Evolutionary conservation across 2,329 filamentous ascomycete species (phyloP), one percentile per base, ranked within the genome.

Genomic region (Fusarium domesticum): DNA sequence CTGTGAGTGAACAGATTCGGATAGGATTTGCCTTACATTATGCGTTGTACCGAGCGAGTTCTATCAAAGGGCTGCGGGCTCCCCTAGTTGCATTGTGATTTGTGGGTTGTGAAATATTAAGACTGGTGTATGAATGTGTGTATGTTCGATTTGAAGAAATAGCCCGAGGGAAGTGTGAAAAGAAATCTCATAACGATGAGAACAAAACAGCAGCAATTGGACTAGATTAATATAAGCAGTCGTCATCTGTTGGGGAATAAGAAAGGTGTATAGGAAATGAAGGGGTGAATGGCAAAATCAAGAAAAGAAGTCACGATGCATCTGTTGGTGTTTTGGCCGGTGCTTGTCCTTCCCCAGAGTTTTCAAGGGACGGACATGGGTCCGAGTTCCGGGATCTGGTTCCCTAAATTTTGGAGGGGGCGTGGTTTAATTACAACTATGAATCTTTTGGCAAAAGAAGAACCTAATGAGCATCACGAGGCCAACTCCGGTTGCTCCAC

Each of bases 271-370:
- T 49, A 45, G 51, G 42, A 50, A 23, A 28, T 6, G 37, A 45
- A 39, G 39, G 47, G 37, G 42, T 46, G 42, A 46, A 45, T 31
- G 39, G 39, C 25, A 41, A 18, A 34, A 14, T 16, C 28, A 15
- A 11, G 18, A 46, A 54, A 40, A 47, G 50, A 49, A 50, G 56
- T 58, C 57, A 59, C 54, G 56, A 58, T 59, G 50, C 41, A 51
- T 36, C 38, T 25, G 15, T 37, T 47, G 35, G 42, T 46, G 39
- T 50, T 51, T 46, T 43, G 16, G 47, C 45, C 35, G 45, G 36
- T 51, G 43, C 42, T 37, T 32, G 30, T 23, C 33, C 35, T 33
- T 33, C 19, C 15, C 28, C 47, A 50, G 23, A 8, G 3, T 11
- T 4, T 28, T n/a, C n/a, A n/a, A n/a, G n/a, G n/a, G n/a, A n/a